phyloP scores from a whole-genome alignment of 1,284 basidiomycete genomes.

The Cryptococcus wingfieldii region DNA sequence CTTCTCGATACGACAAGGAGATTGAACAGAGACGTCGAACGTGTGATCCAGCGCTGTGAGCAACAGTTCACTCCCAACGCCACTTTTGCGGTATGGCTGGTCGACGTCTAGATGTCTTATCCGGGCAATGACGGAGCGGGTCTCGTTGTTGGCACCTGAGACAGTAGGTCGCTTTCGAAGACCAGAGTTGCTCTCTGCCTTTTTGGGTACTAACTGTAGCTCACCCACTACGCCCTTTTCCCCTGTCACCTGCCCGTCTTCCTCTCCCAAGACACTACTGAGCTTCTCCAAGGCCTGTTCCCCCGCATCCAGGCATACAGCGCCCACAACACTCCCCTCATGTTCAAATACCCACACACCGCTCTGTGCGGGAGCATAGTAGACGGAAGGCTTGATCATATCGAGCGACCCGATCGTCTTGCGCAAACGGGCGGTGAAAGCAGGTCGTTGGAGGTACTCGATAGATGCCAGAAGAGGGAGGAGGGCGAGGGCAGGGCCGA shows the following conservation, averaged over 20 bases:
- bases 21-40: conserved; percentile 47
- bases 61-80: conserved; percentile 64
- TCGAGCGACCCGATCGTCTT: conserved; percentile 59
- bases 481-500: conserved; percentile 61
- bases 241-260: conserved; percentile 18
- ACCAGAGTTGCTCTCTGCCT: conserved; percentile 1
- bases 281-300: conserved; percentile 7
- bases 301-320: conserved; percentile 60
- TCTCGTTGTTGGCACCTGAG: not conserved
- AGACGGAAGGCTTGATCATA: conserved; percentile 54
- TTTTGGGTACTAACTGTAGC: not conserved
- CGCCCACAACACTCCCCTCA: conserved; percentile 59
- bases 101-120: conserved; percentile 74
- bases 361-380: conserved; percentile 63
- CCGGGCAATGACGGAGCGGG: conserved; percentile 52
- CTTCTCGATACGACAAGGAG: conserved; percentile 21
- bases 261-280: conserved; percentile 18
- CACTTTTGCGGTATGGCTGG: conserved; percentile 57
- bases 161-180: not conserved
- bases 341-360: conserved; percentile 67
- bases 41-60: conserved; percentile 57
- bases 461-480: conserved; percentile 63
- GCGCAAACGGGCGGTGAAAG: conserved; percentile 49
- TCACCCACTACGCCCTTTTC: conserved; percentile 42
- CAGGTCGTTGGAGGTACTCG: conserved; percentile 53